A percentile compares a stretch with the other conserved stretches of the same genome.
Evolutionary conservation across 2,329 filamentous ascomycete genomes (phyloP).

Genomic region (Macrophomina pseudophaseolina): DNA sequence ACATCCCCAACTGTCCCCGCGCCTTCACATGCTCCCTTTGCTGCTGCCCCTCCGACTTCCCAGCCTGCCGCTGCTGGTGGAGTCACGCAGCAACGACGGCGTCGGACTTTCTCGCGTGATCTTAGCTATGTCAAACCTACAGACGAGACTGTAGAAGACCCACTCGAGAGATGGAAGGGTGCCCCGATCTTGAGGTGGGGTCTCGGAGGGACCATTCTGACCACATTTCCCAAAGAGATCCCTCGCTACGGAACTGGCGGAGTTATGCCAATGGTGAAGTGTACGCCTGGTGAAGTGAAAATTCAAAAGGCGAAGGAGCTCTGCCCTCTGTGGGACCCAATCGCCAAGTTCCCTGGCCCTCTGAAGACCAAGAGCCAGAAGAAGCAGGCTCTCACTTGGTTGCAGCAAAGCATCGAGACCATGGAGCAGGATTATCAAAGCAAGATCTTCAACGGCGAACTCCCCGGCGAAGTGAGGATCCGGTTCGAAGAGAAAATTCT

Average conservation of each 20-base stretch:
- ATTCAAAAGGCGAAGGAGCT: slow-evolving; percentile 77
- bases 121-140: slow-evolving; percentile 62
- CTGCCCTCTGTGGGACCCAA: slow-evolving; percentile 70
- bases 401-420: slow-evolving; percentile 74
- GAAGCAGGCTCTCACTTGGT: slow-evolving; percentile 86
- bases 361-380: slow-evolving; percentile 91
- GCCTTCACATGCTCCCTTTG: slow-evolving; percentile 34
- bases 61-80: neutral
- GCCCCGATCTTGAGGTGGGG: slow-evolving; percentile 87
- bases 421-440: slow-evolving; percentile 63
- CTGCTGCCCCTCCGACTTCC: neutral
- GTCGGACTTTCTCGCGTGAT: slow-evolving; percentile 53
- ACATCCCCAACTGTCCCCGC: slow-evolving; percentile 40
- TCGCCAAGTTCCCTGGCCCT: slow-evolving; percentile 87
- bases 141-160: slow-evolving; percentile 68
- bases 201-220: slow-evolving; percentile 80
- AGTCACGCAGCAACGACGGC: slow-evolving; percentile 33
- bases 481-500: slow-evolving; percentile 78
- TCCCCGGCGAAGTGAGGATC: slow-evolving; percentile 66
- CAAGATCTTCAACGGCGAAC: slow-evolving; percentile 55
- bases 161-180: slow-evolving; percentile 88
- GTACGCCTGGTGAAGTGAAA: slow-evolving; percentile 80
- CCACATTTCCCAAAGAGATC: slow-evolving; percentile 85
- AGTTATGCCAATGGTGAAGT: slow-evolving; percentile 75
- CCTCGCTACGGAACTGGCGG: slow-evolving; percentile 82